phyloP scores from a whole-genome alignment of 352 stramenopile species.

The Peronospora destructor region DNA sequence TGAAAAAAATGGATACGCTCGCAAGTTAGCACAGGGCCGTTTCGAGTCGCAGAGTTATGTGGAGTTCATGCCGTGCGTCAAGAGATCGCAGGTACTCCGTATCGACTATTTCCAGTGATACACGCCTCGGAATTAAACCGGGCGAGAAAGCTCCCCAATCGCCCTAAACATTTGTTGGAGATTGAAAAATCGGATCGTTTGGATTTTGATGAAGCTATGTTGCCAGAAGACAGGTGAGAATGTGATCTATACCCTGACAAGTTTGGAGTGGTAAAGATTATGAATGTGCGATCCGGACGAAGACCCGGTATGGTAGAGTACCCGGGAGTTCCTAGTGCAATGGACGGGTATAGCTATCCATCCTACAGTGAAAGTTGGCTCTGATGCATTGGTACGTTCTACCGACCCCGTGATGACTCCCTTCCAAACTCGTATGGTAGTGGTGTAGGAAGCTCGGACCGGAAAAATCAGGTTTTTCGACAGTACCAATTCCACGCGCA shows the following conservation, averaged over 20 bases:
- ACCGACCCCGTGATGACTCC: too few relatives aligned
- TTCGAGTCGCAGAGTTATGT: conserved; percentile 5
- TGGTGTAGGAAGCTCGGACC: too few relatives aligned
- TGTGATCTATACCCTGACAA: background rate
- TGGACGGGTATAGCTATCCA: too few relatives aligned
- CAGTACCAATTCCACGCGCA: too few relatives aligned
- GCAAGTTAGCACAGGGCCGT: conserved; percentile 14
- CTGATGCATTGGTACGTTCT: too few relatives aligned
- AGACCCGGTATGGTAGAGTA: conserved; percentile 1
- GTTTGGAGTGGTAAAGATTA: conserved; percentile 13
- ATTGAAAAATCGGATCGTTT: conserved; percentile 2
- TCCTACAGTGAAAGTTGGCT: too few relatives aligned
- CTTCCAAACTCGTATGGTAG: too few relatives aligned
- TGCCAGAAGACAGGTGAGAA: conserved; percentile 19
- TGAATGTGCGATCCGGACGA: conserved; percentile 1
- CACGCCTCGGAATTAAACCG: conserved; percentile 24
- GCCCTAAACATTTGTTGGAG: background rate
- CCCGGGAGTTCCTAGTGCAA: conserved; percentile 6
- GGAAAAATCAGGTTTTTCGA: too few relatives aligned
- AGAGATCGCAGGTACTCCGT: background rate
- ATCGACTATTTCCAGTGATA: conserved; percentile 16
- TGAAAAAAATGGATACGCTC: conserved; percentile 12
- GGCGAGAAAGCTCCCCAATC: background rate
- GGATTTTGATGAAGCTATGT: conserved; percentile 19
- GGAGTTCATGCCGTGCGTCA: conserved; percentile 10